Evolutionary conservation across 2,329 filamentous ascomycete genomes (phyloP), one percentile per base, ranked within the genome.

Genomic region (Ophiostoma fasciatum): DNA sequence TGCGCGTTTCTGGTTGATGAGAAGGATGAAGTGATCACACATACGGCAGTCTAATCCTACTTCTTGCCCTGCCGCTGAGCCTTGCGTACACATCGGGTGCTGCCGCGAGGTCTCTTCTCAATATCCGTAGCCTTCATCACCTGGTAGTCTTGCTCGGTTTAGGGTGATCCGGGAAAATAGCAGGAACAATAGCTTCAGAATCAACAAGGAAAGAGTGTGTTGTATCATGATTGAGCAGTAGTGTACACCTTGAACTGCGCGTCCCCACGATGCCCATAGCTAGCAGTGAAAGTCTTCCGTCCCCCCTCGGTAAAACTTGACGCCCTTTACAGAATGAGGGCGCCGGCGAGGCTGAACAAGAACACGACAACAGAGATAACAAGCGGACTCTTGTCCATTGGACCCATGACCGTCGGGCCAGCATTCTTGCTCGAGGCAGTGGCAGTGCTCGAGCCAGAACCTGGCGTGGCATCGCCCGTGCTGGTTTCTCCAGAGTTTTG

Each of bases 401-500:
- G 48, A 5, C 43, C 45, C 26, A 22, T 51, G 48, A 40, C 48
- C 42, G 32, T 46, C 47, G 36, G 49, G n/a, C 52, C 55, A 27
- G 46, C 51, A 17, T 42, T 51, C 22, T 42, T 47, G 32, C 44
- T 41, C 18, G 55, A 50, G 7, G 48, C 46, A n/a, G 58, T 57
- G 10, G 51, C 51, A 5, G 51, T 51, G 33, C 55, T 50, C 14
- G 51, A 53, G 23, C 57, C 60, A 21, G 59, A 60, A 26, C 59
- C 58, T 18, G 58, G 51, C 1, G 46, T 31, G 25, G 58, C 58
- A 35, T 55, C 55, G 25, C 58, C 58, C 13, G 64, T 65, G 27
- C 65, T 63, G 30, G 64, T 59, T 36, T 60, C 60, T 6, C 55
- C 58, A 10, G 63, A 60, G 33, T 64, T 60, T 56, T 74, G 69